Percentiles rank a stretch among this genome's conserved stretches.
Conservation (phyloP, 2,329 filamentous ascomycete species). For the Curvularia eragrostidis region DNA sequence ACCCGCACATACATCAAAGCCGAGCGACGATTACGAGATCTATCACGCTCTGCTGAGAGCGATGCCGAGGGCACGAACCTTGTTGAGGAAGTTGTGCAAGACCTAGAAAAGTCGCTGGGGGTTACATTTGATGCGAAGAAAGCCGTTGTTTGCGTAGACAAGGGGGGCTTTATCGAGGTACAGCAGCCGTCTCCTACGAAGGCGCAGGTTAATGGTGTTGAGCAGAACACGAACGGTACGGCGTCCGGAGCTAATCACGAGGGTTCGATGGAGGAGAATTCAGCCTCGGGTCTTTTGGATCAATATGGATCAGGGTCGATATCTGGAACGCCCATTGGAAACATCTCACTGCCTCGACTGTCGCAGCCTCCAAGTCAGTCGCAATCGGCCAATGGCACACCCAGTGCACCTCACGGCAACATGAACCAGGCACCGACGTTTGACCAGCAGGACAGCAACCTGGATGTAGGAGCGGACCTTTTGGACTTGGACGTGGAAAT, state of each 20-base stretch:
- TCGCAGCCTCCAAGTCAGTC: slow-evolving; percentile 63
- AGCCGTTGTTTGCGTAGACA: slow-evolving; percentile 73
- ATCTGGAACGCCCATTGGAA: slow-evolving; percentile 66
- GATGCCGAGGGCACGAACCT: slow-evolving; percentile 50
- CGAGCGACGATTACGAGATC: slow-evolving; percentile 75
- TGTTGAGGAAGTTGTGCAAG: slow-evolving; percentile 75
- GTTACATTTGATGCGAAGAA: slow-evolving; percentile 70
- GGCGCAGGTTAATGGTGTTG: slow-evolving; percentile 38
- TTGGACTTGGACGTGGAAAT: slow-evolving; percentile 61
- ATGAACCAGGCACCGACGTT: slow-evolving; percentile 33
- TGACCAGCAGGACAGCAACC: slow-evolving; percentile 32
- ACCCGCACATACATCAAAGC: slow-evolving; percentile 73
- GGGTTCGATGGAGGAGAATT: slow-evolving; percentile 45
- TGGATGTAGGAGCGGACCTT: slow-evolving; percentile 43
- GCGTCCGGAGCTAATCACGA: slow-evolving; percentile 43
- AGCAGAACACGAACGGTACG: slow-evolving; percentile 41
- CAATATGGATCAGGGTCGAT: slow-evolving; percentile 71
- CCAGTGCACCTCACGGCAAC: slow-evolving; percentile 46
- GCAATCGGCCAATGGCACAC: slow-evolving; percentile 66
- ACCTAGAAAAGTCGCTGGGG: slow-evolving; percentile 75
- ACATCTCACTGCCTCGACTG: slow-evolving; percentile 63
- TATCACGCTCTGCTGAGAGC: slow-evolving; percentile 56
- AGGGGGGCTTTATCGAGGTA: slow-evolving; percentile 74
- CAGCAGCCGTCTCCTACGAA: slow-evolving; percentile 41
- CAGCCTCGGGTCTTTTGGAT: slow-evolving; percentile 68